Base-by-base conservation (phyloP, 2,329 filamentous ascomycete genomes). In the Hypoxylon sp. region DNA sequence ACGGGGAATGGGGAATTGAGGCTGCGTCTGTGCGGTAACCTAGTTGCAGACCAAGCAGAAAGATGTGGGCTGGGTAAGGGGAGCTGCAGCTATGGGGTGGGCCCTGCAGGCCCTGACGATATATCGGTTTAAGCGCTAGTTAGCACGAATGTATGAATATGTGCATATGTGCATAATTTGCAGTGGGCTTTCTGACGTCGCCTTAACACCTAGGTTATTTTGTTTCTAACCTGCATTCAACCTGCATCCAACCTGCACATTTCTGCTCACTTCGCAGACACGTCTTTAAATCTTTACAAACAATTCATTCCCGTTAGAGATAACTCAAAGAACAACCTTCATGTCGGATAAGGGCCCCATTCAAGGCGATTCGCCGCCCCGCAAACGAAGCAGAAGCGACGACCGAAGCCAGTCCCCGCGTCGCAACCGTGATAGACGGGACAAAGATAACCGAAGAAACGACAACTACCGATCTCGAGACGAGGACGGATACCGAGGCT, bases 351-450 rank as follows among this genome's bases (percentile, higher is more conserved):
- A 56, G 39, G 46, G 50, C n/a, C 62, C 47, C 17, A 34, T 56
- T 39, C 69, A 68, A 46, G 64, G 63, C 32, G 64, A 70, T 48
- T 70, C 70, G 1, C 67, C 72, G 13, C 58, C 70, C 46, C 71
- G 50, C 49, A 64, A 69, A n/a, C 66, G 64, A 44, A 59, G 59
- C 26, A 62, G 67, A 68, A 70, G 55, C 26, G 54, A 70, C 39
- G 55, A 70, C 34, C 73, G 73, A 65, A 74, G 73, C 56, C 67
- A 60, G n/a, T 74, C 72, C 37, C 72, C 73, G 34, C 70, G 57
- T 44, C 71, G 68, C 57, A 59, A 68, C 6, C 54, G 41, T 22
- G 56, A 64, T 41, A 57, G 65, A 48, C 57, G 64, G 19, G 70
- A 72, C 32, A 57, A 59, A 47, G 65, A 69, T 32, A 61, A 13